phyloP scores from a whole-genome alignment of 1,284 basidiomycete species.

The Tilletia setariae region DNA sequence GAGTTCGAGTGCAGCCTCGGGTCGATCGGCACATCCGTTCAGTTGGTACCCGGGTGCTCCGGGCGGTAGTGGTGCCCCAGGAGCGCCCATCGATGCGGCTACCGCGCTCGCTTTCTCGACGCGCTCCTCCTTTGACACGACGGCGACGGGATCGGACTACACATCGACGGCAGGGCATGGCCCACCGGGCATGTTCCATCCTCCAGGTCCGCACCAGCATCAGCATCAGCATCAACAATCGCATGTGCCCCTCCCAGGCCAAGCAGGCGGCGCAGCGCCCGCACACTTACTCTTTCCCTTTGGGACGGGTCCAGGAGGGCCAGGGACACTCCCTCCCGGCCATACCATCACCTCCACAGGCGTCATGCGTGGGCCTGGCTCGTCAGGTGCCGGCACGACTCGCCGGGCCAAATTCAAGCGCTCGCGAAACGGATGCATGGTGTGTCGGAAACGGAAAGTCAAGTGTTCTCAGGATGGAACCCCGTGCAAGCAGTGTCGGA shows the following conservation, averaged over 20 bases:
- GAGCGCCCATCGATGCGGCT: constrained; percentile 17
- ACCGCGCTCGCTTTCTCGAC: constrained; percentile 9
- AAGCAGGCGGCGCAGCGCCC: constrained; percentile 7
- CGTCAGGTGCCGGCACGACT: constrained; percentile 31
- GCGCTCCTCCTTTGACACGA: constrained; percentile 3
- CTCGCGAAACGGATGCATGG: constrained; percentile 42
- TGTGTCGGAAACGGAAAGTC: constrained; percentile 49
- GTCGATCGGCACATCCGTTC: constrained; percentile 29
- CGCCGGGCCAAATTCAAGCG: constrained; percentile 46
- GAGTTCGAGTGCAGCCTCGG: constrained; percentile 34
- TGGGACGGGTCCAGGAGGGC: constrained; percentile 1
- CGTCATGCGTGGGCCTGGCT: constrained; percentile 24
- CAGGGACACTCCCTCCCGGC: constrained; percentile 4
- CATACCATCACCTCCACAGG: constrained; percentile 30
- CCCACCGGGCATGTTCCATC: constrained; percentile 13
- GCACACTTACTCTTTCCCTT: background rate
- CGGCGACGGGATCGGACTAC: background rate
- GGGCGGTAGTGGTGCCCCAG: no score
- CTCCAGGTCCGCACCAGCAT: background rate
- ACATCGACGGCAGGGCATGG: constrained; percentile 21
- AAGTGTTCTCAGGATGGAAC: constrained; percentile 47
- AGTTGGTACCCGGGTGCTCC: constrained; percentile 22
- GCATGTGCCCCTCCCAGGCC: constrained; percentile 26
- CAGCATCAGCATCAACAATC: background rate
- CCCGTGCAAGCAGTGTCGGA: constrained; percentile 47